Evolutionary conservation across 2,329 filamentous ascomycete species (phyloP).

Genomic region (Xylogone sp.): DNA sequence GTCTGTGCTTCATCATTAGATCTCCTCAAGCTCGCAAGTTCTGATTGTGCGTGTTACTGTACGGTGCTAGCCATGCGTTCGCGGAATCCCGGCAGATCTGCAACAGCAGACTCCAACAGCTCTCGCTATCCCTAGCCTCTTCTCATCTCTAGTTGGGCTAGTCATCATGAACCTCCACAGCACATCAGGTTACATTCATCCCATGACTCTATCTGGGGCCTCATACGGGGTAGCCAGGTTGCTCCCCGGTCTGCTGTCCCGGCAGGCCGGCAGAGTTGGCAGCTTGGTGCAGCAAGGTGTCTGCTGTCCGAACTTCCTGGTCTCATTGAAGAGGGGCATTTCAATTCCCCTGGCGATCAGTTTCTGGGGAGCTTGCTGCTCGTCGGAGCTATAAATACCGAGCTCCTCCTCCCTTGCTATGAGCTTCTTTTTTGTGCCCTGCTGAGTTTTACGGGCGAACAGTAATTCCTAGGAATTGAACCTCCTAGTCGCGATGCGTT

Average conservation of each 20-base stretch:
- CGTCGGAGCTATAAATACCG: background rate
- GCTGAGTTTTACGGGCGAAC: background rate
- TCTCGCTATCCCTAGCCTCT: background rate
- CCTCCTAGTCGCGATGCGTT: background rate
- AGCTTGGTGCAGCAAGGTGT: background rate
- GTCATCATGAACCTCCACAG: background rate
- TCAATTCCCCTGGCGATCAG: background rate
- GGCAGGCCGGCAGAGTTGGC: background rate
- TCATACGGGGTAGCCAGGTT: background rate
- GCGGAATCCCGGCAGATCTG: background rate
- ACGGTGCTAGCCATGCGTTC: background rate
- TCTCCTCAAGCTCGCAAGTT: too few species aligned
- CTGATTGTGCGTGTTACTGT: too few species aligned
- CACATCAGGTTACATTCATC: background rate
- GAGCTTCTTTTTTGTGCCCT: background rate
- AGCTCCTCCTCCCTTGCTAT: background rate
- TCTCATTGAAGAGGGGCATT: background rate
- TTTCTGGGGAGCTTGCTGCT: background rate
- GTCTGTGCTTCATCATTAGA: too few species aligned
- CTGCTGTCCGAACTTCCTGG: background rate
- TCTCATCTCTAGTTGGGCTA: background rate
- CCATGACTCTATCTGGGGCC: background rate
- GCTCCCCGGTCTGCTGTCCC: background rate
- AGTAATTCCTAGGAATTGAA: background rate
- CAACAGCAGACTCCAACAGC: background rate